A percentile compares a stretch with the other conserved stretches of the same genome.
phyloP scores from a whole-genome alignment of 2,329 filamentous ascomycete genomes.

The Exutisphaerella laricina region DNA sequence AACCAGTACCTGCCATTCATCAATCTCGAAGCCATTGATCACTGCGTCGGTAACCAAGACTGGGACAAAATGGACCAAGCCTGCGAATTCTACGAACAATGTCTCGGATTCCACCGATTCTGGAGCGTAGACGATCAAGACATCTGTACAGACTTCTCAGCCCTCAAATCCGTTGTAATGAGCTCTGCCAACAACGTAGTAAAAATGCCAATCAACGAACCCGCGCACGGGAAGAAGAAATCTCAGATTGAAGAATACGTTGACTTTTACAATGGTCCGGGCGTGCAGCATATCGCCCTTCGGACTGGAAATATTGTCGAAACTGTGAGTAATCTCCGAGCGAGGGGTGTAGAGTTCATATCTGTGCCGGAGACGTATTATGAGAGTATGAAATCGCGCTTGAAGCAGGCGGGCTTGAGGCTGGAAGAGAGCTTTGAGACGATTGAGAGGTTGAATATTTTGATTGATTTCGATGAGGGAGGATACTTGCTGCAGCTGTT shows the following conservation, averaged over 20 bases:
- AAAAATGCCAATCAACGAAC: slow-evolving; percentile 99
- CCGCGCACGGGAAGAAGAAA: slow-evolving; percentile 81
- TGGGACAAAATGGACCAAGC: slow-evolving; percentile 77
- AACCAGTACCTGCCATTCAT: slow-evolving; percentile 56
- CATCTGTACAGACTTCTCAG: slow-evolving; percentile 88
- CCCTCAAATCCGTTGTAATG: slow-evolving; percentile 87
- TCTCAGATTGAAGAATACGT: slow-evolving; percentile 88
- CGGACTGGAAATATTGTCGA: slow-evolving; percentile 73
- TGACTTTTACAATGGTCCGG: slow-evolving; percentile 80
- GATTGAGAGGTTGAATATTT: slow-evolving; percentile 71
- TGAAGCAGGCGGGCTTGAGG: slow-evolving; percentile 56
- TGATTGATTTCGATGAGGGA: slow-evolving; percentile 92
- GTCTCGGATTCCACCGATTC: slow-evolving; percentile 91
- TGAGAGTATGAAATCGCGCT: slow-evolving; percentile 63
- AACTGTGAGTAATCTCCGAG: slow-evolving; percentile 70
- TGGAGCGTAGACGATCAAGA: slow-evolving; percentile 93
- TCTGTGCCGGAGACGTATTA: slow-evolving; percentile 85
- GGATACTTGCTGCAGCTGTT: slow-evolving; percentile 69
- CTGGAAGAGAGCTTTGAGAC: slow-evolving; percentile 75
- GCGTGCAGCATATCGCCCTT: slow-evolving; percentile 90
- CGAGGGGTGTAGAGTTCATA: slow-evolving; percentile 91
- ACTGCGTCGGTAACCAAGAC: slow-evolving; percentile 95
- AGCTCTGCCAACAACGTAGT: slow-evolving; percentile 72
- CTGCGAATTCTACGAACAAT: slow-evolving; percentile 73
- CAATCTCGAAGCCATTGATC: slow-evolving; percentile 72